phyloP scores from a whole-genome alignment of 768 basidiomycete genomes.

The Suillus paluster region DNA sequence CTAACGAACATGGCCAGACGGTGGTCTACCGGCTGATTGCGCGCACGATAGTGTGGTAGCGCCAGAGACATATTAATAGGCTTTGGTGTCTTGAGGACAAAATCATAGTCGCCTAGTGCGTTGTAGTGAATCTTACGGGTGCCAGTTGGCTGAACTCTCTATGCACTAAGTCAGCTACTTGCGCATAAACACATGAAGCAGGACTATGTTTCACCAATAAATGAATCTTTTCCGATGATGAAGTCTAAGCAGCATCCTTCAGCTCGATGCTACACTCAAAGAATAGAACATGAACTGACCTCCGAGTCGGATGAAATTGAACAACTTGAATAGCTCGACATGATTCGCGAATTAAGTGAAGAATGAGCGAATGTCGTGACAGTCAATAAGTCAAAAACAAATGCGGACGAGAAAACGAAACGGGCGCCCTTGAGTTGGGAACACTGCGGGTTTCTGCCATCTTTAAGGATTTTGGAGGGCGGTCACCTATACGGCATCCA shows the following conservation, averaged over 20 bases:
- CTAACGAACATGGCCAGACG: slow-evolving; percentile 72
- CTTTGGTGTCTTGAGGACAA: slow-evolving; percentile 55
- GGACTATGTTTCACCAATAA: slow-evolving; percentile 18
- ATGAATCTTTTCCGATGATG: slow-evolving; percentile 22
- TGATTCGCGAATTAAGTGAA: slow-evolving; percentile 15
- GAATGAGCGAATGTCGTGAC: neutral
- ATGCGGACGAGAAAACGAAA: slow-evolving; percentile 2
- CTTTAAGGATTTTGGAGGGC: slow-evolving; percentile 16
- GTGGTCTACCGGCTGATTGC: slow-evolving; percentile 71
- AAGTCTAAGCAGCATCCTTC: slow-evolving; percentile 26
- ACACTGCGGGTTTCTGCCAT: slow-evolving; percentile 3
- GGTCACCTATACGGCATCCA: slow-evolving; percentile 10
- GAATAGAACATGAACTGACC: slow-evolving; percentile 21
- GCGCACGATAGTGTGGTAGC: slow-evolving; percentile 80
- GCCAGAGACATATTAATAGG: slow-evolving; percentile 69
- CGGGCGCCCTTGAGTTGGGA: slow-evolving; percentile 14
- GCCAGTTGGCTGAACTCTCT: slow-evolving; percentile 44
- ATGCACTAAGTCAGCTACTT: slow-evolving; percentile 4
- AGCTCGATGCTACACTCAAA: slow-evolving; percentile 4
- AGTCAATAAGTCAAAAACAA: neutral
- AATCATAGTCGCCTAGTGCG: slow-evolving; percentile 67
- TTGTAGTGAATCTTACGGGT: slow-evolving; percentile 70
- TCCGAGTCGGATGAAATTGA: slow-evolving; percentile 26
- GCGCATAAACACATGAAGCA: neutral
- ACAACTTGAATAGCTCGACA: slow-evolving; percentile 25